Base-by-base conservation (phyloP, 2,329 filamentous ascomycete species). In the Diaporthe velutina region DNA sequence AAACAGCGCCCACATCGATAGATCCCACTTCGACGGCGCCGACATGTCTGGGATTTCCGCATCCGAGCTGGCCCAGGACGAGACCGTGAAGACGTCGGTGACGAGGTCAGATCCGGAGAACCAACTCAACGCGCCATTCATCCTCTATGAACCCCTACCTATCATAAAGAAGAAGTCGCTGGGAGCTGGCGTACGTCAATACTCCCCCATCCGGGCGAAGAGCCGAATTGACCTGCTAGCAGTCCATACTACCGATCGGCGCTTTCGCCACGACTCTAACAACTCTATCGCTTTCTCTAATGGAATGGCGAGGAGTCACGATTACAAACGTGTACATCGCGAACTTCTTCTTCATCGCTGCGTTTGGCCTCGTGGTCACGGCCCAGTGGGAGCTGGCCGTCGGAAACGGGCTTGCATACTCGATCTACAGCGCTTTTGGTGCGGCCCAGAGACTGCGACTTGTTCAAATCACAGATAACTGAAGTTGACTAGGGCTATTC, bases 381-480 rank as follows among this genome's bases (percentile, higher is more conserved):
- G 89, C 89, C 7, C 88, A 90, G 77, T 90, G 88, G 88, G 88
- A 90, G 77, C 79, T 90, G 0, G 84, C 86, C 0, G 81, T 85
- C 15, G 88, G 88, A 0, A 90, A 90, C 70, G 86, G 85, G 0
- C 89, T 89, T 73, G 84, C 84, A 0, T 90, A 90, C 73, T 90
- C 88, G 0, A 86, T 89, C 0, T 84, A 90, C 48, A 87, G 86
- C 74, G 88, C 88, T 9, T 90, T 90, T 75, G 88, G 88, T 85
- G 75, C 61, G 77, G n/a, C 19, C 35, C n/a, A 28, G 3, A 19
- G 1, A 25, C 9, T 13, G 25, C 19, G 8, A 3, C 12, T 22
- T 55, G 17, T n/a, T 25, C 2, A 15, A 28, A 22, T 8, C 2
- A 40, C 12, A 25, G 4, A 3, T 52, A 17, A 8, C 30, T 22